These are phyloP conservation scores for Graphilbum ipis-grandicollis DNA, from an alignment of 2,329 filamentous ascomycete species.

Conservation along the genomic window DNA sequence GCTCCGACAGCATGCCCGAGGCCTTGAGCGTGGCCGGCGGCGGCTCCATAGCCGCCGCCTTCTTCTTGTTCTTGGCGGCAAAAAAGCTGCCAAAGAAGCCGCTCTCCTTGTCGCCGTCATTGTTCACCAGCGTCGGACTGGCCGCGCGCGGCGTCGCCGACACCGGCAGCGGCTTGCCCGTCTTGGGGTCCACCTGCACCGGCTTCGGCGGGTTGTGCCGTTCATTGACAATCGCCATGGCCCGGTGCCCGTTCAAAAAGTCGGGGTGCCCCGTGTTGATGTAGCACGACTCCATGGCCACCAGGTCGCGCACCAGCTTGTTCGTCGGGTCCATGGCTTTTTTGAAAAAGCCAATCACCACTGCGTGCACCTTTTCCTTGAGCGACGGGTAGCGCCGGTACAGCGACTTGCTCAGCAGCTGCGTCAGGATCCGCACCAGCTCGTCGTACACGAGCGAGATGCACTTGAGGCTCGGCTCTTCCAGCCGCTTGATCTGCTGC, in stretches of 20 bases:
- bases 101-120: conserved; percentile 33
- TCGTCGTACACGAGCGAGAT: conserved; percentile 96
- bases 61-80: conserved; percentile 99
- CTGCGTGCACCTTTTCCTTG: conserved; percentile 91
- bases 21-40: conserved; percentile 88
- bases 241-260: conserved; percentile 89
- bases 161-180: conserved; percentile 76
- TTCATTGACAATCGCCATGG: conserved; percentile 97
- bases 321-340: conserved; percentile 97
- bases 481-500: conserved; percentile 90
- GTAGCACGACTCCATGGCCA: conserved; percentile 91
- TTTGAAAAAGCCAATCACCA: conserved; percentile 92
- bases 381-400: conserved; percentile 87
- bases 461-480: conserved; percentile 95
- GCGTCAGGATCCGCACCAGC: conserved; percentile 82
- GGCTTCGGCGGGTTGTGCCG: conserved; percentile 68
- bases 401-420: conserved; percentile 72
- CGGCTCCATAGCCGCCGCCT: conserved; percentile 98
- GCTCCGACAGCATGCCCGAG: conserved; percentile 81
- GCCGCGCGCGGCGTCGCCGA: conserved; percentile 51
- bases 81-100: conserved; percentile 99
- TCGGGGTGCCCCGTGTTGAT: conserved; percentile 98
- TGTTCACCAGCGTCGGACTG: conserved; percentile 51
- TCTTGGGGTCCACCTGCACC: conserved; percentile 94
- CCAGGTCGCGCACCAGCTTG: conserved; percentile 85